These are phyloP conservation scores for Gloeostereum incarnatum DNA, from an alignment of 768 basidiomycete species.

Conservation along the genomic window DNA sequence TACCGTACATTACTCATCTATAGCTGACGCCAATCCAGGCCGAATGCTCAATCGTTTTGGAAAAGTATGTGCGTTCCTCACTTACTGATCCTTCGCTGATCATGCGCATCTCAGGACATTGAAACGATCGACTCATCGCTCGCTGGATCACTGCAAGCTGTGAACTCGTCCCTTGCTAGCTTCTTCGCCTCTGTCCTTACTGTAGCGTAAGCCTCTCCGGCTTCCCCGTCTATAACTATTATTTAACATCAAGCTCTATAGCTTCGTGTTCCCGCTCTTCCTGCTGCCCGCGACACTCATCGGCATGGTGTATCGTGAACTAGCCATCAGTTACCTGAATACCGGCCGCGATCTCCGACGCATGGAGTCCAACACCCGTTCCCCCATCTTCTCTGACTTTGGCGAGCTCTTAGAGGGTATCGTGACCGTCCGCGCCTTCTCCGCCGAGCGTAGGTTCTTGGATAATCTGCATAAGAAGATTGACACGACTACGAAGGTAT, in stretches of 20 bases:
- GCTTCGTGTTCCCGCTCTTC: slow-evolving; percentile 76
- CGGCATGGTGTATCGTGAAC: slow-evolving; percentile 60
- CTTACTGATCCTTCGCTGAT: slow-evolving; percentile 4
- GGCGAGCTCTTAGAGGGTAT: slow-evolving; percentile 80
- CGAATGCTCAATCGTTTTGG: slow-evolving; percentile 84
- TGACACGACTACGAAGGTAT: slow-evolving; percentile 69
- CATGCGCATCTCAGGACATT: slow-evolving; percentile 41
- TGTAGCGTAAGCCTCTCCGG: slow-evolving; percentile 40
- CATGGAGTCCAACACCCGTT: slow-evolving; percentile 85
- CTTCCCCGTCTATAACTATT: slow-evolving; percentile 1
- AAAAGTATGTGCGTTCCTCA: slow-evolving; percentile 29
- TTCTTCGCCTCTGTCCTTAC: slow-evolving; percentile 72
- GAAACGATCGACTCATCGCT: slow-evolving; percentile 79
- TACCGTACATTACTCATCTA: neutral
- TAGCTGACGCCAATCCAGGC: slow-evolving; percentile 27
- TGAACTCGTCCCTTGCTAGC: slow-evolving; percentile 69
- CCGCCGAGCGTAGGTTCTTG: slow-evolving; percentile 71
- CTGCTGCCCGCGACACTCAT: slow-evolving; percentile 68
- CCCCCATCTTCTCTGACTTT: slow-evolving; percentile 79
- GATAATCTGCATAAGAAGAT: slow-evolving; percentile 65
- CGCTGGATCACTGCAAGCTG: slow-evolving; percentile 58
- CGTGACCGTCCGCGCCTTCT: slow-evolving; percentile 90
- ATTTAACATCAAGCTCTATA: slow-evolving; percentile 10
- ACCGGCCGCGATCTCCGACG: slow-evolving; percentile 80
- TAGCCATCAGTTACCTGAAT: slow-evolving; percentile 66